These are phyloP conservation scores for Macroventuria anomochaeta DNA, from an alignment of 2,329 filamentous ascomycete genomes.

Conservation along the genomic window DNA sequence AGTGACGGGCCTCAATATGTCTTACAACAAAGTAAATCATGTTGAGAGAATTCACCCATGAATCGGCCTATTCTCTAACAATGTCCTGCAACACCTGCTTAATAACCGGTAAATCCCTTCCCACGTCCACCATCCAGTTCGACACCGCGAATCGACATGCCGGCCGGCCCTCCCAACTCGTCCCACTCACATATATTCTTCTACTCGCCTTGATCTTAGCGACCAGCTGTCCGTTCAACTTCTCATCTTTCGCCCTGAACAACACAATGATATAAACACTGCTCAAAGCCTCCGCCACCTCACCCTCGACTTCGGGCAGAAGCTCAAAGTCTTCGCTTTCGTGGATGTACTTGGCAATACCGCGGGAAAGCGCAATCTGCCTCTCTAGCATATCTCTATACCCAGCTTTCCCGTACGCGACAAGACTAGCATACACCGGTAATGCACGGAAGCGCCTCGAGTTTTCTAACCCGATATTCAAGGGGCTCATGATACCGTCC, in stretches of 20 bases:
- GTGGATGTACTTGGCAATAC: slow-evolving; percentile 68
- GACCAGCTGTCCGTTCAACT: slow-evolving; percentile 71
- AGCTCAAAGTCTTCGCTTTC: slow-evolving; percentile 69
- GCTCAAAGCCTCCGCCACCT: slow-evolving; percentile 53
- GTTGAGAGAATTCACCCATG: too few species aligned
- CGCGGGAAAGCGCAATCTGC: slow-evolving; percentile 75
- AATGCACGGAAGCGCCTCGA: slow-evolving; percentile 88
- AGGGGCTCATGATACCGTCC: slow-evolving; percentile 71
- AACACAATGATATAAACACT: slow-evolving; percentile 74
- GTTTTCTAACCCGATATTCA: slow-evolving; percentile 90
- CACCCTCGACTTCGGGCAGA: slow-evolving; percentile 59
- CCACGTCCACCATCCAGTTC: slow-evolving; percentile 79
- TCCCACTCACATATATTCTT: slow-evolving; percentile 83
- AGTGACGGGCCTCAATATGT: too few species aligned
- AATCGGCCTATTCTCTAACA: too few species aligned
- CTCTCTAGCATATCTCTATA: slow-evolving; percentile 72
- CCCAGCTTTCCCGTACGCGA: slow-evolving; percentile 74
- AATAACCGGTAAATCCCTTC: slow-evolving; percentile 71
- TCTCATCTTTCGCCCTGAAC: slow-evolving; percentile 73
- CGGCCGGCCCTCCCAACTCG: slow-evolving; percentile 73
- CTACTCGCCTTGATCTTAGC: slow-evolving; percentile 74
- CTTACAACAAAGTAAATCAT: too few species aligned
- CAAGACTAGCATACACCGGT: slow-evolving; percentile 82
- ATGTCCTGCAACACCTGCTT: slow-evolving; percentile 68
- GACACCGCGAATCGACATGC: slow-evolving; percentile 85